Evolutionary conservation across 2,329 filamentous ascomycete species (phyloP).

Genomic region (Colletotrichum sp.): DNA sequence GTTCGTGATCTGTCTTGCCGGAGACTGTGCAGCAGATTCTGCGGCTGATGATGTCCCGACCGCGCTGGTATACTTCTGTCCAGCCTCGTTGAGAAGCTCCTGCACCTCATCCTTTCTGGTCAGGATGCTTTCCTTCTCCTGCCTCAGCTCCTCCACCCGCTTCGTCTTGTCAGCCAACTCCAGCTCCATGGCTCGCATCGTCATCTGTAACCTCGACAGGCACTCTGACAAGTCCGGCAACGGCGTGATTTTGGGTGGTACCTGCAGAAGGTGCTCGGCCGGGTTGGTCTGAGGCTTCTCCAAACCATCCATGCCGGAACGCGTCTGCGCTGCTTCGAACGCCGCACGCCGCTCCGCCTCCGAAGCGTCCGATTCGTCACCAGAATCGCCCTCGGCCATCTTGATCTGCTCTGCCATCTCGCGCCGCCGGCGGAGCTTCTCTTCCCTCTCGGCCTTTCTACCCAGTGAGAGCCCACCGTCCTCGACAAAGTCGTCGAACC

Average conservation of each 20-base stretch:
- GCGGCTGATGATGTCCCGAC: constrained; percentile 31
- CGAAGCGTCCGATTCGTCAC: constrained; percentile 71
- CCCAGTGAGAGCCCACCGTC: constrained; percentile 83
- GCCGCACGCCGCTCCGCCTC: constrained; percentile 76
- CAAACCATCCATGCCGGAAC: constrained; percentile 82
- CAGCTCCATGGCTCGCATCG: constrained; percentile 67
- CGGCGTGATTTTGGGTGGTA: constrained; percentile 77
- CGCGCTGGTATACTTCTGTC: constrained; percentile 62
- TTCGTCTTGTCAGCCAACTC: constrained; percentile 65
- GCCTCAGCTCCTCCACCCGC: constrained; percentile 69
- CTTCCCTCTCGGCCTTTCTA: constrained; percentile 78
- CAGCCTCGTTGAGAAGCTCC: constrained; percentile 78
- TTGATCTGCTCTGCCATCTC: constrained; percentile 87
- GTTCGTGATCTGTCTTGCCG: constrained; percentile 19
- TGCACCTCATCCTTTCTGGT: constrained; percentile 82
- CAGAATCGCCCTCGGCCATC: constrained; percentile 72
- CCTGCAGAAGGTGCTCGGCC: constrained; percentile 50
- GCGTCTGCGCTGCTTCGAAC: constrained; percentile 86
- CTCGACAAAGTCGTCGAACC: constrained; percentile 90
- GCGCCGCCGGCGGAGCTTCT: constrained; percentile 66
- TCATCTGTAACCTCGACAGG: constrained; percentile 66
- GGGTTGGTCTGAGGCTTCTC: constrained; percentile 51
- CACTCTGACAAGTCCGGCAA: constrained; percentile 76
- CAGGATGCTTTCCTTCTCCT: constrained; percentile 71
- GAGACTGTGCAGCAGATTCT: constrained; percentile 16